phyloP scores from a whole-genome alignment of 345 rosid genomes.

The Sisymbrium irio region DNA sequence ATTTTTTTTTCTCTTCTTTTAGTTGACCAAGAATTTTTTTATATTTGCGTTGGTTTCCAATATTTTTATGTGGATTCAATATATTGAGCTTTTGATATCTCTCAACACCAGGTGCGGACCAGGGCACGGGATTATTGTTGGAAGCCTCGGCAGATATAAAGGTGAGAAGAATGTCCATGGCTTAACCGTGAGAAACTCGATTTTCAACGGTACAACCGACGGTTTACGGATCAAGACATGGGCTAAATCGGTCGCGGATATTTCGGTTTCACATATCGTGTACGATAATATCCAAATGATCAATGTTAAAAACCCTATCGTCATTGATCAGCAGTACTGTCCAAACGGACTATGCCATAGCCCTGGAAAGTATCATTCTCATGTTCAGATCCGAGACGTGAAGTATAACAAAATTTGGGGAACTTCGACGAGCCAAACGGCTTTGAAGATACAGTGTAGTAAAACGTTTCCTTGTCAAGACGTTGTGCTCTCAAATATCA shows the following conservation, averaged over 20 bases:
- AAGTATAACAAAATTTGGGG: conserved; percentile 38
- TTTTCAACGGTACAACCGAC: conserved; percentile 26
- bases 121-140: conserved; percentile 41
- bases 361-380: conserved; percentile 29
- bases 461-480: conserved; percentile 27
- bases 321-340: conserved; percentile 37
- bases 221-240: conserved; percentile 38
- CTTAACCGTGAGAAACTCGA: conserved; percentile 24
- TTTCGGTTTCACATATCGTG: conserved; percentile 17
- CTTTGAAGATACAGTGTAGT: conserved; percentile 41
- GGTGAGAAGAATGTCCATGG: conserved; percentile 14
- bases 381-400: conserved; percentile 37
- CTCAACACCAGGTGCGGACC: conserved; percentile 31
- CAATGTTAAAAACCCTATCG: conserved; percentile 27
- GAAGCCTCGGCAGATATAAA: conserved; percentile 22
- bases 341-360: conserved; percentile 24
- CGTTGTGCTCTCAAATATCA: conserved; percentile 33
- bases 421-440: conserved; percentile 33
- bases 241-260: conserved; percentile 24
- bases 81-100: background rate
- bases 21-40: background rate
- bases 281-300: conserved; percentile 36
- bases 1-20: background rate
- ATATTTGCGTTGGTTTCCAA: background rate
- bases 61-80: background rate